Evolutionary conservation across 2,329 filamentous ascomycete genomes (phyloP).

Genomic region (Aspergillus texensis): DNA sequence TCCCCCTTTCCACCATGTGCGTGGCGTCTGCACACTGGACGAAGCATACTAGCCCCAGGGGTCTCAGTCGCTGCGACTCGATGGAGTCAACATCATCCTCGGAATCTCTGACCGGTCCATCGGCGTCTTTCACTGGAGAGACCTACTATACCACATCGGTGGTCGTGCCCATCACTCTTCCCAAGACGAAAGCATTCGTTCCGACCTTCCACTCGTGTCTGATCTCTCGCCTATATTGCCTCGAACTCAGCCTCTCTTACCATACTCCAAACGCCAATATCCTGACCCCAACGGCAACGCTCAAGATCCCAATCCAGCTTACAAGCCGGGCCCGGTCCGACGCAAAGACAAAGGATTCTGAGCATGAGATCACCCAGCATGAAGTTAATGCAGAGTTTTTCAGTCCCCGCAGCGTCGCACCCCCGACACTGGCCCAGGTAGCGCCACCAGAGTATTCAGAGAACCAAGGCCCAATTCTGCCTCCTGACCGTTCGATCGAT

Average conservation of each 20-base stretch:
- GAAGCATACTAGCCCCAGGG: constrained; percentile 44
- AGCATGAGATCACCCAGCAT: constrained; percentile 20
- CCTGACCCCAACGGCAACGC: constrained; percentile 41
- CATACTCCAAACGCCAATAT: constrained; percentile 52
- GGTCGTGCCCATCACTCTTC: constrained; percentile 65
- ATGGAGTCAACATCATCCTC: constrained; percentile 32
- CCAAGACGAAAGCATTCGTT: constrained; percentile 62
- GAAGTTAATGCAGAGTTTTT: constrained; percentile 26
- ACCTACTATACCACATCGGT: constrained; percentile 65
- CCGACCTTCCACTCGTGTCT: constrained; percentile 73
- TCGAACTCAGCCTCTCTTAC: constrained; percentile 62
- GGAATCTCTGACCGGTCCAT: constrained; percentile 35
- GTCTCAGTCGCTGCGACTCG: constrained; percentile 32
- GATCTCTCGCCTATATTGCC: constrained; percentile 63
- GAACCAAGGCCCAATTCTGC: neutral
- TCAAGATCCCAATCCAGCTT: constrained; percentile 50
- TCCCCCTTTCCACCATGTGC: constrained; percentile 58
- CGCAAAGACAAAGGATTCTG: neutral
- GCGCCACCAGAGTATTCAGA: neutral
- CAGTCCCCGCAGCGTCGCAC: constrained; percentile 20
- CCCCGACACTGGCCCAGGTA: neutral
- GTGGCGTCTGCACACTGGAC: constrained; percentile 61
- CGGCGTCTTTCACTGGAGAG: constrained; percentile 47
- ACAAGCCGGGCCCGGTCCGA: constrained; percentile 24
- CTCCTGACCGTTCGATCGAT: neutral